phyloP scores from a whole-genome alignment of 306 rosid species.

The Dalbergia cultrata region DNA sequence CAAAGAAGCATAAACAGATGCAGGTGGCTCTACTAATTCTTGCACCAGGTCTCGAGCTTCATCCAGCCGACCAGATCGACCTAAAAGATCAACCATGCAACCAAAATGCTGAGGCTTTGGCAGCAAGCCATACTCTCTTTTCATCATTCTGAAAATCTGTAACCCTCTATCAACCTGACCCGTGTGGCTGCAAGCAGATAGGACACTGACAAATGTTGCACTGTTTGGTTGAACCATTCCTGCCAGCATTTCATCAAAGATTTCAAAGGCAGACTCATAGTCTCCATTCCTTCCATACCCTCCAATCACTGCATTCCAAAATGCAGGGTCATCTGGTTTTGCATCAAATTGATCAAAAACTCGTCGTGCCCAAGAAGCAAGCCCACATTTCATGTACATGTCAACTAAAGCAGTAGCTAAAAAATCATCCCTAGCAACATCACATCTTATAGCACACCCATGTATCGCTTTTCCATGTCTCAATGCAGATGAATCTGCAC shows the following conservation, averaged over 20 bases:
- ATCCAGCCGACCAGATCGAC: constrained; percentile 69
- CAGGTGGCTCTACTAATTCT: constrained; percentile 66
- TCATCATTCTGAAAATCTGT: constrained; percentile 67
- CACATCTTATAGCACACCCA: constrained; percentile 59
- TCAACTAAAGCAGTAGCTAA: constrained; percentile 73
- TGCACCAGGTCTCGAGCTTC: constrained; percentile 60
- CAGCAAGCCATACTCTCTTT: constrained; percentile 56
- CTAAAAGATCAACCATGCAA: constrained; percentile 75
- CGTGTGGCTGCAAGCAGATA: constrained; percentile 76
- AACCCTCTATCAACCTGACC: constrained; percentile 77
- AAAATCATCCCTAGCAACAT: constrained; percentile 56
- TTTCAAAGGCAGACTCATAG: constrained; percentile 58
- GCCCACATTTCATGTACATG: constrained; percentile 79
- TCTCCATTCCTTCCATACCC: constrained; percentile 84
- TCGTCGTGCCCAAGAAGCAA: constrained; percentile 57
- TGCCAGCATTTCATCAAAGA: constrained; percentile 62
- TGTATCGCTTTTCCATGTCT: constrained; percentile 70
- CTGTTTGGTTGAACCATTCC: constrained; percentile 66
- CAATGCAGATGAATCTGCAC: constrained; percentile 64
- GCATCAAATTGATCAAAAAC: constrained; percentile 61
- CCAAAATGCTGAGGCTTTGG: constrained; percentile 70
- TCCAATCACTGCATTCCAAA: constrained; percentile 82
- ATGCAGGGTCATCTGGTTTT: constrained; percentile 70
- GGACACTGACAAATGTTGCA: constrained; percentile 69
- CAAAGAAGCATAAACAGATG: constrained; percentile 70